Base-by-base conservation (phyloP, 2,329 filamentous ascomycete genomes). In the Xylaria arbuscula region DNA sequence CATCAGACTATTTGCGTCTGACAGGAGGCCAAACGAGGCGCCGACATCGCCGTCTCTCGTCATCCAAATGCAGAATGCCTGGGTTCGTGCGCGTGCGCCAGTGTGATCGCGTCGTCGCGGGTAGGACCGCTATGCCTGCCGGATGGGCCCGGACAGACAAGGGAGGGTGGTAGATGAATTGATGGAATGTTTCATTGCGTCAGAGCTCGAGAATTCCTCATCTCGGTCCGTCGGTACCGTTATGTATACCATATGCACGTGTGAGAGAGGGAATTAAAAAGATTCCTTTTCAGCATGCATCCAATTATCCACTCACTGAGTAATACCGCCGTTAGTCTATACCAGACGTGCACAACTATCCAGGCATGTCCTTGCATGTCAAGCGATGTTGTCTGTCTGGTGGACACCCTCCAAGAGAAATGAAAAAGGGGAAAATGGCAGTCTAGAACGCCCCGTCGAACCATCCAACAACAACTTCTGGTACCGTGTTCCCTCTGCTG, bases 361-460 rank as follows among this genome's bases (percentile, higher is more conserved):
- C 13, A 57, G 55, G 22, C 24, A n/a, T 57, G 51, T 48, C 47
- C 64, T 58, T 60, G 47, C 47, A 53, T n/a, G 47, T 36, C 61
- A 42, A 51, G 48, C 42, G 34, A 42, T 40, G 19, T 64, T 32
- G 34, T 50, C 61, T n/a, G 60, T 24, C 48, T 38, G 28, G 28
- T n/a, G n/a, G 24, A n/a, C 28, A 32, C 45, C 32, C 17, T n/a
- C 42, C 17, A 47, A 53, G 40, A 53, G 28, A 54, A 50, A 62
- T 13, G 24, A 57, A 66, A 57, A 66, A 42, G 36, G 36, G 63
- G 32, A 55, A 34, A 58, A 36, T 51, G 38, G n/a, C 50, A 50
- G 40, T 68, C 62, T 68, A 63, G 66, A 66, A 65, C 68, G 55
- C 54, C 15, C 56, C 19, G 50, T 53, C 48, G 55, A 63, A 24